phyloP scores from a whole-genome alignment of 495 filamentous ascomycete genomes.

The Penicillium atrosanguineum region DNA sequence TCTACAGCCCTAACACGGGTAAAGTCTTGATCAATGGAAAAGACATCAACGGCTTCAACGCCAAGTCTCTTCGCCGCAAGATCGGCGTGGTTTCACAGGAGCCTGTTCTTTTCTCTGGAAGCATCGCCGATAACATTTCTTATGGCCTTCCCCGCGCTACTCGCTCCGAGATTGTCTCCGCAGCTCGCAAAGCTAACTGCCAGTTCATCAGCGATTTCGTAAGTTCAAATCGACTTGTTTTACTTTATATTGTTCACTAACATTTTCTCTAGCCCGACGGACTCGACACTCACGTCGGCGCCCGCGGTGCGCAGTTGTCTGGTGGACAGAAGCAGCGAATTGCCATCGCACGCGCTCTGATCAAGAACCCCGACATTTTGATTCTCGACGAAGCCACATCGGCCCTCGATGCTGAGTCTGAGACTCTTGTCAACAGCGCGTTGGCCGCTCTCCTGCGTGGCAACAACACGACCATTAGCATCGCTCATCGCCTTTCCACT shows the following conservation, averaged over 20 bases:
- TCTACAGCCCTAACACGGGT: constrained; percentile 82
- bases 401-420: constrained; percentile 94
- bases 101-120: constrained; percentile 92
- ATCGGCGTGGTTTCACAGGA: constrained; percentile 96
- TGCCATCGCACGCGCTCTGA: constrained; percentile 88
- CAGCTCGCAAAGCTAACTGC: constrained; percentile 93
- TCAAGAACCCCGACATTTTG: constrained; percentile 94
- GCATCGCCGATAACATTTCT: constrained; percentile 93
- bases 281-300: constrained; percentile 88
- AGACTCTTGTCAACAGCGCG: constrained; percentile 91
- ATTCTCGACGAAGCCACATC: constrained; percentile 94
- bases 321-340: constrained; percentile 98
- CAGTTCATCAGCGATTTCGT: constrained; percentile 92
- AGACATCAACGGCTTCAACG: constrained; percentile 84
- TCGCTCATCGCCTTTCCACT: constrained; percentile 90
- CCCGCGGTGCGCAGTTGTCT: constrained; percentile 88
- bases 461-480: constrained; percentile 92
- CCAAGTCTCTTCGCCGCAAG: constrained; percentile 88
- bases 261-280: constrained; percentile 65
- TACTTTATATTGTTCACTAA: constrained; percentile 14
- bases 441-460: constrained; percentile 75
- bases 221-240: constrained; percentile 23
- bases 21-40: constrained; percentile 77
- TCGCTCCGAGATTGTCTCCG: constrained; percentile 75
- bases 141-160: constrained; percentile 84